phyloP scores from a whole-genome alignment of 2,329 filamentous ascomycete genomes.

The Teratosphaeria pseudoeucalypti region DNA sequence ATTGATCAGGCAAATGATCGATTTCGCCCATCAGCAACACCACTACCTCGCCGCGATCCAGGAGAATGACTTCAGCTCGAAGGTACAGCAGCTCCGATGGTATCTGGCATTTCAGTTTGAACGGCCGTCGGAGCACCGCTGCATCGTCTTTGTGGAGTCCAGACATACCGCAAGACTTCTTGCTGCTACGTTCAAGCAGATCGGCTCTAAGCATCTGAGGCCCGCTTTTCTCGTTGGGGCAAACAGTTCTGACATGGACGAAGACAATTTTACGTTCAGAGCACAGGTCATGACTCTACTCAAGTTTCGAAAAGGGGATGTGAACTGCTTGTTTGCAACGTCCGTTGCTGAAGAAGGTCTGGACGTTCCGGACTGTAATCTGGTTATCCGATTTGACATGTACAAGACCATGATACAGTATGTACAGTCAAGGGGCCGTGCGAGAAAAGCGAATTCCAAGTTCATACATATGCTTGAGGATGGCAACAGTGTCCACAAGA shows the following conservation, averaged over 20 bases:
- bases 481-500: constrained; percentile 52
- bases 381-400: constrained; percentile 71
- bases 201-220: constrained; percentile 50
- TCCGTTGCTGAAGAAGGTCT: constrained; percentile 57
- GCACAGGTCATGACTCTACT: constrained; percentile 65
- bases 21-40: constrained; percentile 21
- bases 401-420: constrained; percentile 89
- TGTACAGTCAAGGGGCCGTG: constrained; percentile 82
- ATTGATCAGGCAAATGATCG: constrained; percentile 48
- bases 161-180: constrained; percentile 68
- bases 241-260: constrained; percentile 28
- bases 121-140: constrained; percentile 48
- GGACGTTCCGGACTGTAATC: constrained; percentile 56
- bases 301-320: constrained; percentile 48
- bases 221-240: constrained; percentile 56
- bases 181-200: constrained; percentile 51
- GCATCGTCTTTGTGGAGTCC: constrained; percentile 80
- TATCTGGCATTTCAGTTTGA: constrained; percentile 56
- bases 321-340: constrained; percentile 54
- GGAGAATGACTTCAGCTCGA: constrained; percentile 52
- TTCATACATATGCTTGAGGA: constrained; percentile 78
- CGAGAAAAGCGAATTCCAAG: constrained; percentile 63
- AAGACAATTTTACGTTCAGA: constrained; percentile 56
- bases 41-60: constrained; percentile 2
- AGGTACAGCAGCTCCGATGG: constrained; percentile 54